Evolutionary conservation across 179 eudicot species (phyloP).

Genomic region (Patellifolia procumbens): DNA sequence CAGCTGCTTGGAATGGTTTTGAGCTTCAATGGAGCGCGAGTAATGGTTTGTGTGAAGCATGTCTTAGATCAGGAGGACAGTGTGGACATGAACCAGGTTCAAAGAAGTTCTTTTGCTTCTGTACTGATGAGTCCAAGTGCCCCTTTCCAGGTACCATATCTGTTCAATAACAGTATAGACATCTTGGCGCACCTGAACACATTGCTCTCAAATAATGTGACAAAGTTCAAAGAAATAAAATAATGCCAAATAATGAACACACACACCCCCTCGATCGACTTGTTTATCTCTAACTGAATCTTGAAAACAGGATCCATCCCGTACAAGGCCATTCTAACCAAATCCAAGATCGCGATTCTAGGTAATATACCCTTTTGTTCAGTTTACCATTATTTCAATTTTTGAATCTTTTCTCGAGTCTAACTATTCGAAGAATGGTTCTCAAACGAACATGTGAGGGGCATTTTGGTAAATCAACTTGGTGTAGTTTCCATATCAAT

Average conservation of each 20-base stretch:
- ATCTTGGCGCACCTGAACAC: no score
- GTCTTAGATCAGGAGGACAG: conserved; percentile 27
- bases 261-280: not conserved
- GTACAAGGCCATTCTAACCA: conserved; percentile 1
- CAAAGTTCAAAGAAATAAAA: no score
- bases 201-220: no score
- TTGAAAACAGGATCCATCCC: conserved; percentile 18
- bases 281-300: not conserved
- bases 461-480: no score
- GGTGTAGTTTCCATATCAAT: no score
- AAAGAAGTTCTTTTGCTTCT: conserved; percentile 30
- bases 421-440: not conserved
- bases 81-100: conserved; percentile 29
- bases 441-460: not conserved
- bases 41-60: conserved; percentile 18
- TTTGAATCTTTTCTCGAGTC: not conserved
- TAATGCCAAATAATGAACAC: no score
- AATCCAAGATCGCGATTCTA: conserved; percentile 18
- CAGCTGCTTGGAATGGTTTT: conserved; percentile 24
- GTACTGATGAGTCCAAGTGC: conserved; percentile 26
- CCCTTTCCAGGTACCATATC: conserved; percentile 31
- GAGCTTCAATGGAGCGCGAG: conserved; percentile 33
- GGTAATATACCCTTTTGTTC: conserved; percentile 2
- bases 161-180: no score
- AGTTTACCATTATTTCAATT: not conserved